phyloP scores from a whole-genome alignment of 331 rosid species.

The Stylosanthes scabra region DNA sequence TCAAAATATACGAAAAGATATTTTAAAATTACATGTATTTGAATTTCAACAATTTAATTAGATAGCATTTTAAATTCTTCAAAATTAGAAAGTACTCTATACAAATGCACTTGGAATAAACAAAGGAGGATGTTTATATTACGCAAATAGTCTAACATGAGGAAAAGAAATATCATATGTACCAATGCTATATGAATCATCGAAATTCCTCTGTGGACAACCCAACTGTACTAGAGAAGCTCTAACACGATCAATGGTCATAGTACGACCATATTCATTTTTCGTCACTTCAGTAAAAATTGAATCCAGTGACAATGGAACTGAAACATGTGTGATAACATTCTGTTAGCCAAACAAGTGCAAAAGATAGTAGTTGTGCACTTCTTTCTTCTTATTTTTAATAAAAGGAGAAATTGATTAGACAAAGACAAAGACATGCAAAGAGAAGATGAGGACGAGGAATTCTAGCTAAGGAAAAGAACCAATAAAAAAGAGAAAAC shows the following conservation, averaged over 20 bases:
- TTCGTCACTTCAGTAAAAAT: slow-evolving; percentile 82
- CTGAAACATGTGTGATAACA: slow-evolving; percentile 55
- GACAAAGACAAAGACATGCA: not conserved
- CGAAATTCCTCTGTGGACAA: slow-evolving; percentile 52
- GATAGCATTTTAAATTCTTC: too few relatives aligned
- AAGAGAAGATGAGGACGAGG: too few relatives aligned
- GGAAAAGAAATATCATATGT: slow-evolving; percentile 28
- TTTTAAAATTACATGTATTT: too few relatives aligned
- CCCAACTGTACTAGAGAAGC: slow-evolving; percentile 73
- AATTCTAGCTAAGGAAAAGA: too few relatives aligned
- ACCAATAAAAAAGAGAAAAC: not conserved
- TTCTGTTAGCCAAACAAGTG: slow-evolving; percentile 23
- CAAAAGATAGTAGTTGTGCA: not conserved
- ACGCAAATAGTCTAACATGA: not conserved
- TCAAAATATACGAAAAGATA: too few relatives aligned
- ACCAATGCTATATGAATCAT: slow-evolving; percentile 66
- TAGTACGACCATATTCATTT: slow-evolving; percentile 68
- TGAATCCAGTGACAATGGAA: slow-evolving; percentile 60
- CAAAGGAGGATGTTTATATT: not conserved
- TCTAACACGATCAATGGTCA: slow-evolving; percentile 72
- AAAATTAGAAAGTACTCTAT: too few relatives aligned
- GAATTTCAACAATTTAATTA: too few relatives aligned
- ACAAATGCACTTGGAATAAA: too few relatives aligned
- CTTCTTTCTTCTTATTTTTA: slow-evolving; percentile 2
- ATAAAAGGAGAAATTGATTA: not conserved